Percentiles rank a stretch among this genome's conserved stretches.
These are phyloP conservation scores for Sindora glabra DNA, from an alignment of 306 rosid genomes.

Conservation along the genomic window DNA sequence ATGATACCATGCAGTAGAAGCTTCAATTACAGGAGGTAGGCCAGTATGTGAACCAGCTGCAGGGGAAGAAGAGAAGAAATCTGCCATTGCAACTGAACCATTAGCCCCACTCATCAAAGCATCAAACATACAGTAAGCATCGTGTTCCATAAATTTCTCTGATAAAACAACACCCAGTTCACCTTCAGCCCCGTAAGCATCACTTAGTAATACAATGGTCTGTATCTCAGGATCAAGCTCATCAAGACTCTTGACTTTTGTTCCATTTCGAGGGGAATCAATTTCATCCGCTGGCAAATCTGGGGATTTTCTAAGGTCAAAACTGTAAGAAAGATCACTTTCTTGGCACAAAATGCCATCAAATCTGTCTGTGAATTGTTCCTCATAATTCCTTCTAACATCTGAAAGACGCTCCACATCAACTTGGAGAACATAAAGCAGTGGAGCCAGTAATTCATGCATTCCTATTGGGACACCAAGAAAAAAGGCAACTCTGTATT, in stretches of 20 bases:
- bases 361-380: slow-evolving; percentile 86
- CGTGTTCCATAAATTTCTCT: slow-evolving; percentile 91
- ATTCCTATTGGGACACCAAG: slow-evolving; percentile 48
- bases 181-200: slow-evolving; percentile 96
- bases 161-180: slow-evolving; percentile 90
- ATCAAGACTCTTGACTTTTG: slow-evolving; percentile 42
- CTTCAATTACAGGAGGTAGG: slow-evolving; percentile 90
- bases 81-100: slow-evolving; percentile 85
- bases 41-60: slow-evolving; percentile 60
- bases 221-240: slow-evolving; percentile 87
- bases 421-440: slow-evolving; percentile 80
- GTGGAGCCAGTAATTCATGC: slow-evolving; percentile 98
- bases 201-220: slow-evolving; percentile 69
- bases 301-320: slow-evolving; percentile 64
- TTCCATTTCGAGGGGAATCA: slow-evolving; percentile 33
- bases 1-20: slow-evolving; percentile 78
- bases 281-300: slow-evolving; percentile 42
- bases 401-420: slow-evolving; percentile 65
- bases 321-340: slow-evolving; percentile 56
- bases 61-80: slow-evolving; percentile 75
- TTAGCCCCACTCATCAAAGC: slow-evolving; percentile 72
- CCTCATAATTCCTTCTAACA: slow-evolving; percentile 78
- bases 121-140: slow-evolving; percentile 88
- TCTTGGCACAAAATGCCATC: slow-evolving; percentile 72
- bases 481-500: background rate